Evolutionary conservation across 345 rosid species (phyloP).

Genomic region (Cardamine chenopodiifolia): DNA sequence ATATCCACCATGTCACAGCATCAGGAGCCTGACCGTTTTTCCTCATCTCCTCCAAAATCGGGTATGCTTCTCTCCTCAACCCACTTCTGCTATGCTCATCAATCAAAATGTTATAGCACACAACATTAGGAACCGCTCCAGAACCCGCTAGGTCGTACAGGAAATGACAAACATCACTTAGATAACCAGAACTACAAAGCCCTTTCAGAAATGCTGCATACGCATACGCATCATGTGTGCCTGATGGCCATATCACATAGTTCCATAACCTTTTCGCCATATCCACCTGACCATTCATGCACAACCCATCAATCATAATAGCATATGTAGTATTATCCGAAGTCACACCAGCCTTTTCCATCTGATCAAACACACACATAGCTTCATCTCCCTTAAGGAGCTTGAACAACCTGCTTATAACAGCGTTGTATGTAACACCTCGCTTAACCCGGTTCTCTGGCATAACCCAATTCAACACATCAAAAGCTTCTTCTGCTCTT

Average conservation of each 20-base stretch:
- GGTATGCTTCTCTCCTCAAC: constrained; percentile 78
- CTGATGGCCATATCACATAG: constrained; percentile 79
- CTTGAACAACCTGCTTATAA: constrained; percentile 64
- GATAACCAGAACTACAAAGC: constrained; percentile 54
- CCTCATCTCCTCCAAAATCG: constrained; percentile 72
- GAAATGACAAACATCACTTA: constrained; percentile 75
- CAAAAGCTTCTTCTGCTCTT: constrained; percentile 63
- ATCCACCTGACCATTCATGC: constrained; percentile 50
- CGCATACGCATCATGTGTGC: constrained; percentile 66
- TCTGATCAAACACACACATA: constrained; percentile 51
- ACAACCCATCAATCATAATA: constrained; percentile 63
- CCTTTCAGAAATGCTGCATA: constrained; percentile 85
- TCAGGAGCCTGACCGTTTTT: constrained; percentile 70
- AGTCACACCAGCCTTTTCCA: constrained; percentile 53
- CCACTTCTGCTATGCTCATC: constrained; percentile 70
- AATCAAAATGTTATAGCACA: constrained; percentile 74
- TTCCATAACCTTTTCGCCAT: constrained; percentile 80
- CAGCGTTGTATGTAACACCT: constrained; percentile 71
- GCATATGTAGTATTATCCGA: constrained; percentile 59
- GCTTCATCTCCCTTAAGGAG: constrained; percentile 56
- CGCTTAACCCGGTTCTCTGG: constrained; percentile 55
- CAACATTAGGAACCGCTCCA: constrained; percentile 64
- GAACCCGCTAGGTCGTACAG: constrained; percentile 74
- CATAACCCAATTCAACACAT: constrained; percentile 54
- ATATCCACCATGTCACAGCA: constrained; percentile 87